These are phyloP conservation scores for Mycena galericulata DNA, from an alignment of 768 basidiomycete species.

Conservation along the genomic window DNA sequence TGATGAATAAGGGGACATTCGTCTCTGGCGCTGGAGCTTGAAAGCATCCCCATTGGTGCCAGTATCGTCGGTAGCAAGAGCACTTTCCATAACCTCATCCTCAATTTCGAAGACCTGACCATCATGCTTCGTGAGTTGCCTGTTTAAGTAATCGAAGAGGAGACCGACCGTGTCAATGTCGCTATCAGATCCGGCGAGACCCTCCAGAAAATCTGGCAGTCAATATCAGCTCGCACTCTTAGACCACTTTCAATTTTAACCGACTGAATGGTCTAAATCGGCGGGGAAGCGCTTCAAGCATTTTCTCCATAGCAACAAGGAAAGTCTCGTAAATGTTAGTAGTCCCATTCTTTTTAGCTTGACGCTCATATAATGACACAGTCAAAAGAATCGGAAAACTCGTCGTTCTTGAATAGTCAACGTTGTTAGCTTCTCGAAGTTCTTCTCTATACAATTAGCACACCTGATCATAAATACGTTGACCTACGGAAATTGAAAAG, in stretches of 20 bases:
- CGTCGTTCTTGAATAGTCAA: slow-evolving; percentile 62
- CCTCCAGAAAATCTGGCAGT: slow-evolving; percentile 80
- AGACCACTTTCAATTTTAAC: slow-evolving; percentile 41
- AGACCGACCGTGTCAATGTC: slow-evolving; percentile 80
- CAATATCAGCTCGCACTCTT: neutral
- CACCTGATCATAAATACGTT: slow-evolving; percentile 92
- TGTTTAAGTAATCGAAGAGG: neutral
- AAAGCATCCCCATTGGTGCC: slow-evolving; percentile 31
- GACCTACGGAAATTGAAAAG: slow-evolving; percentile 58
- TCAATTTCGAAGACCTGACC: slow-evolving; percentile 83
- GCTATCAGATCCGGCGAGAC: slow-evolving; percentile 74
- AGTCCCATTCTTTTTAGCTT: slow-evolving; percentile 76
- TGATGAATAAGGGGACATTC: slow-evolving; percentile 46
- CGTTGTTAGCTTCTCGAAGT: neutral
- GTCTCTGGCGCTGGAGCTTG: slow-evolving; percentile 43
- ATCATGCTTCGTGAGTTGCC: neutral
- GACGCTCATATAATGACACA: slow-evolving; percentile 90
- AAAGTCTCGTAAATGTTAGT: slow-evolving; percentile 81
- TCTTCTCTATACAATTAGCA: slow-evolving; percentile 6
- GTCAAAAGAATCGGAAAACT: slow-evolving; percentile 86
- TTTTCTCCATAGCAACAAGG: slow-evolving; percentile 71
- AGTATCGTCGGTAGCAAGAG: slow-evolving; percentile 51
- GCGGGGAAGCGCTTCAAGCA: slow-evolving; percentile 83
- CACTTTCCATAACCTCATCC: slow-evolving; percentile 70
- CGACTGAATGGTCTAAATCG: slow-evolving; percentile 77